Evolutionary conservation across 2,329 filamentous ascomycete genomes (phyloP), one percentile per base, ranked within the genome.

Genomic region (Sclerotinia trifoliorum): DNA sequence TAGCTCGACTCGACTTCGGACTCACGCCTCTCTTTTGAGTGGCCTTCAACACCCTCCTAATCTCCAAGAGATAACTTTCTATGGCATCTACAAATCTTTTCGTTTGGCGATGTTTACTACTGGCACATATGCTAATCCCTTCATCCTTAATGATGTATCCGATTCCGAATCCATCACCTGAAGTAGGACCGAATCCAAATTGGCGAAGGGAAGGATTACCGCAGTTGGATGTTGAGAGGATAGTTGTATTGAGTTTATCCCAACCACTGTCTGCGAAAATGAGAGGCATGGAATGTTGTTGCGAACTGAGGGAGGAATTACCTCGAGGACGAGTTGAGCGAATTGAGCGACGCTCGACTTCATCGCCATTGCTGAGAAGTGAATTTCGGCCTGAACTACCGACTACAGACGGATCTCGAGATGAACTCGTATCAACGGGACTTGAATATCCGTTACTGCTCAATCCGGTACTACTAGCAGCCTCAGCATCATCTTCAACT

Each of bases 91-190:
- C 88, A 77, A 95, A 96, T 7, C 95, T 89, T 73, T 88, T 88
- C 0, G 95, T 99, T 81, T 99, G 95, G 52, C 95, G 84, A 78
- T 99, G 95, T 80, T 97, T 97, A 76, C 91, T 95, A 19, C 90
- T 91, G 0, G 94, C 93, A 79, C 95, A 98, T 70, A 99, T 94
- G 58, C 90, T 93, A 70, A 98, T 91, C 61, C 88, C 86, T 65
- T 95, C 92, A 73, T 96, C 93, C 80, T 99, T 99, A 85, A 99
- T 97, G 76, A 99, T 98, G 81, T 99, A 99, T 2, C 95, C 95
- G 67, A 99, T 97, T 42, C 95, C 95, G 77, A 98, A 98, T 0
- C 95, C 95, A 73, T 97, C 93, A 2, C 89, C 94, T 0, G 92
- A 94, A 0, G 94, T 96, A 1, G 95, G 95, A 0, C 95, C 95